Base-by-base conservation (phyloP, 2,329 filamentous ascomycete species). In the Venturia asperata region DNA sequence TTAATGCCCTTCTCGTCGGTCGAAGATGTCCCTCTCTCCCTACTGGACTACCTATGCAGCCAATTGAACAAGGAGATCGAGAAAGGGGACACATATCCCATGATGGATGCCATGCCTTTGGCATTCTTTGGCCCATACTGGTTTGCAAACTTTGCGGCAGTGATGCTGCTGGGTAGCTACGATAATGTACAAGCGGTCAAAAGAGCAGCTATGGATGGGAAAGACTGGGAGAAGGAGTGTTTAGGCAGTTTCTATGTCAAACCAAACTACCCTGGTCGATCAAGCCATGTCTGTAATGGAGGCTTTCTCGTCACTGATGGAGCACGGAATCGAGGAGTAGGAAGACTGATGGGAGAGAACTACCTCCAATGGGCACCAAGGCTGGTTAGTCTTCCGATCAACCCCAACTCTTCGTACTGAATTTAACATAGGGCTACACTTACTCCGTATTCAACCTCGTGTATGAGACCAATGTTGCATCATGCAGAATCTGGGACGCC, bases 401-500 rank as follows among this genome's bases (percentile, higher is more conserved):
- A n/a, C 9, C 6, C 15, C 27, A 43, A 11, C 19, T 10, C 21
- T 11, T 3, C 11, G 30, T 45, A 37, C 67, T 71, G 56, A 72
- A 34, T 61, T 52, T 6, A 15, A 47, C 27, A 9, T 64, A 85
- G 83, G 91, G 91, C 61, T 96, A 96, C 78, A 89, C 88, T 0
- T 96, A 96, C 79, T 92, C 90, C 49, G 90, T 96, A 68, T 96
- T 96, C 82, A 96, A 96, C 76, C 84, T 96, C 62, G 92, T 96
- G 7, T 96, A 96, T 79, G 92, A 96, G 80, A 95, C 90, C 69
- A 96, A 96, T 76, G 88, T 94, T 30, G 92, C 90, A 0, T 93
- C 90, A 41, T 92, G 91, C 75, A 87, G 89, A 68, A 92, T 96
- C 72, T 96, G 92, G 92, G 92, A 96, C 76, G 89, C 88, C 1